Base-by-base conservation (phyloP, 2,329 filamentous ascomycete genomes). In the Rutstroemia sp. region DNA sequence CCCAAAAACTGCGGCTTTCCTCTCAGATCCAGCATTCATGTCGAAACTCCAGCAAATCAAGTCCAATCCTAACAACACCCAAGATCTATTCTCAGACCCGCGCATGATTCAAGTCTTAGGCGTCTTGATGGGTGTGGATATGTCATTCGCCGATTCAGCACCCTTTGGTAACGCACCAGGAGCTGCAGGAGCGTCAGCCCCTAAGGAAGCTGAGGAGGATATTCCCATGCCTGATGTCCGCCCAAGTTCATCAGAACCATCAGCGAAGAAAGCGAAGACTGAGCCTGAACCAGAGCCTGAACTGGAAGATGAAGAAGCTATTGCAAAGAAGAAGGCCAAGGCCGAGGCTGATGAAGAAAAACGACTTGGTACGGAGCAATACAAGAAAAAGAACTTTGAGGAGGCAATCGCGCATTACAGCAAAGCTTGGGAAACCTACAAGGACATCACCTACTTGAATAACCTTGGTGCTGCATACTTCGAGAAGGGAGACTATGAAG, bases 361-460 rank as follows among this genome's bases (percentile, higher is more conserved):
- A 83, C 88, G 86, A 30, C 78, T 95, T 57, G 94, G 94, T 57
- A 99, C 92, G 14, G 90, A 94, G 66, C 86, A 87, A 72, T 99
- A 99, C 81, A 99, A 99, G 86, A 97, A 97, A 82, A 87, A 90
- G 65, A 86, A 96, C 70, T 96, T 99, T 65, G 94, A 97, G 67
- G 85, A 88, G 69, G 94, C 94, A 51, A 96, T 99, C 67, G 83
- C 86, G 70, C 90, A 99, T 77, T 99, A 99, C 79, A 82, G 73
- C 71, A 95, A 95, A 72, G 94, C 94, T 0, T 99, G 94, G 94
- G 92, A 96, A 58, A 74, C 88, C 41, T 80, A 90, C 82, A 94
- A 96, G 79, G 94, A 99, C 68, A 95, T 99, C 68, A 94, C 92
- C 16, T 99, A 99, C 75, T 80, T 97, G 59, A 99, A 95, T 77